phyloP scores from a whole-genome alignment of 2,329 filamentous ascomycete species.

The Hyphodiscus sp. region DNA sequence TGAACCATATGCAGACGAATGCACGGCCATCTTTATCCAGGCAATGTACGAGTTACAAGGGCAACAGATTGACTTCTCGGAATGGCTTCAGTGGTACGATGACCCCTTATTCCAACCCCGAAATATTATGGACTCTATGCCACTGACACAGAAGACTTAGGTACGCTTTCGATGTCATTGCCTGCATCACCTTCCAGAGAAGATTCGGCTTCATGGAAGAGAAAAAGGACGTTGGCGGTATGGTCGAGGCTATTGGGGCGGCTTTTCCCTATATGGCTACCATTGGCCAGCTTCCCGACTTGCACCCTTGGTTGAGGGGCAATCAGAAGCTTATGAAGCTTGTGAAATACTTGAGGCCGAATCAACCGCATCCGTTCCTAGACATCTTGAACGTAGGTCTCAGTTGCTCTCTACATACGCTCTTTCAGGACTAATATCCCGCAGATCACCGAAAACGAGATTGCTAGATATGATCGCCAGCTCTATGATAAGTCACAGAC shows the following conservation, averaged over 20 bases:
- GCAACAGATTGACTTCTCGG: conserved; percentile 5
- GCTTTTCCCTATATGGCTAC: conserved; percentile 17
- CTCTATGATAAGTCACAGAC: too few relatives aligned
- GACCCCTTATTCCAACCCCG: too few relatives aligned
- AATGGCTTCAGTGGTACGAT: conserved; percentile 72
- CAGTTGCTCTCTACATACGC: too few relatives aligned
- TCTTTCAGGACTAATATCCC: too few relatives aligned
- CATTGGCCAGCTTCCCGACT: conserved; percentile 22
- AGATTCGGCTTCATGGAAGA: conserved; percentile 66
- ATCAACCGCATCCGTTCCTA: too few relatives aligned
- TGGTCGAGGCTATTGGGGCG: conserved; percentile 32
- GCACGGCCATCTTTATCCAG: conserved; percentile 2
- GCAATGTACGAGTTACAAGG: conserved; percentile 1
- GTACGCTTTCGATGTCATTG: conserved; percentile 66
- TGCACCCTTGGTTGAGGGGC: conserved; percentile 8
- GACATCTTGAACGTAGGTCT: too few relatives aligned
- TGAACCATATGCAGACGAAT: conserved; percentile 9
- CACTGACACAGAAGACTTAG: too few relatives aligned
- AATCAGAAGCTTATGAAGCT: conserved; percentile 32
- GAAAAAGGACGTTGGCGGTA: conserved; percentile 66
- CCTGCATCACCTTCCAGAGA: conserved; percentile 67
- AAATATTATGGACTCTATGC: too few relatives aligned
- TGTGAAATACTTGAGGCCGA: conserved; percentile 31
- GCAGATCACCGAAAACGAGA: too few relatives aligned
- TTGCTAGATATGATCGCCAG: too few relatives aligned